These are phyloP conservation scores for Leccinum pellstonianum DNA, from an alignment of 768 basidiomycete genomes.

Conservation along the genomic window DNA sequence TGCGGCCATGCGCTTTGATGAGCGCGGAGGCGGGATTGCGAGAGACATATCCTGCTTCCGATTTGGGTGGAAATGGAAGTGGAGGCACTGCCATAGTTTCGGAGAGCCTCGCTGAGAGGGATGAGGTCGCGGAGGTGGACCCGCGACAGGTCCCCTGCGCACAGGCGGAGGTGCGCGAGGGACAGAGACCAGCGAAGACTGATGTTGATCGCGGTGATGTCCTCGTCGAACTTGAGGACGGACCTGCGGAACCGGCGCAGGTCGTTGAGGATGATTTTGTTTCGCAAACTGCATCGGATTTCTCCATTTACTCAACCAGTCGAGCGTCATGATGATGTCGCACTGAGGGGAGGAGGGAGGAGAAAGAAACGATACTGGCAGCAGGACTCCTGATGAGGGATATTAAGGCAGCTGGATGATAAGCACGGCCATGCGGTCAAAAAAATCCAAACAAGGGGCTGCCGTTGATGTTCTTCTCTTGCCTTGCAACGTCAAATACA, in stretches of 20 bases:
- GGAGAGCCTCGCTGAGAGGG: conserved; percentile 13
- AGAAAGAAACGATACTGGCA: conserved; percentile 8
- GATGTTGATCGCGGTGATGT: conserved; percentile 17
- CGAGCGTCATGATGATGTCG: conserved; percentile 24
- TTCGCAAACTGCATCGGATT: conserved; percentile 18
- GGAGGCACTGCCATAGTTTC: conserved; percentile 23
- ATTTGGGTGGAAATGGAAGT: conserved; percentile 27
- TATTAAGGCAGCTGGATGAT: conserved; percentile 31
- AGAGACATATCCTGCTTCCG: conserved; percentile 20
- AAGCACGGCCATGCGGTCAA: conserved; percentile 28
- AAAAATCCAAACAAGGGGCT: conserved; percentile 25
- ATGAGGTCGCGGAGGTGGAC: conserved; percentile 10
- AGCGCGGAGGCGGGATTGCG: conserved; percentile 7
- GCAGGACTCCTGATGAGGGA: conserved; percentile 16
- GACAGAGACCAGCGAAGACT: conserved; percentile 4
- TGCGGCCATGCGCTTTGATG: conserved; percentile 4
- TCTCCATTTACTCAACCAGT: conserved; percentile 29
- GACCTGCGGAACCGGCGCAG: conserved; percentile 16
- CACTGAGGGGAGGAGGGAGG: conserved; percentile 17
- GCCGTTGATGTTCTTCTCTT: conserved; percentile 27
- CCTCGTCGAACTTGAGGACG: conserved; percentile 21
- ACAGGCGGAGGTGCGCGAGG: conserved; percentile 12
- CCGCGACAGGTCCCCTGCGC: conserved; percentile 19
- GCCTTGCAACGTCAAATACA: conserved; percentile 30
- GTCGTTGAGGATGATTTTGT: conserved; percentile 17